Evolutionary conservation across 257 asterid species (phyloP).

Genomic region (Solanum medicagineum): DNA sequence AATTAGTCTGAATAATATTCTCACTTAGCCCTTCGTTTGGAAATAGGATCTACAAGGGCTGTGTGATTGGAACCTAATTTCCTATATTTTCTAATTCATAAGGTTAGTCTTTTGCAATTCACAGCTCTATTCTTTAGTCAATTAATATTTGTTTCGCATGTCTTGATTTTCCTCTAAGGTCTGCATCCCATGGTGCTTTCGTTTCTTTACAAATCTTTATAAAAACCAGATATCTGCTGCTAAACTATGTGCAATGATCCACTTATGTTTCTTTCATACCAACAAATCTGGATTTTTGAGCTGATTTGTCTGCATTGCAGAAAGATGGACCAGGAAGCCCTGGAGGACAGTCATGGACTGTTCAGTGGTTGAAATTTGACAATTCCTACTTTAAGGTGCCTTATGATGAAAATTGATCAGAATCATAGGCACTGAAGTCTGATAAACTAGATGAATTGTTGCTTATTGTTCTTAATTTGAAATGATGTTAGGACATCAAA

Average conservation of each 20-base stretch:
- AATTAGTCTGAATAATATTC: neutral
- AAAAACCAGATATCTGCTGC: neutral
- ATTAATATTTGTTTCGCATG: neutral
- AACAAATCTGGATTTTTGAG: neutral
- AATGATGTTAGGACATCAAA: slow-evolving; percentile 60
- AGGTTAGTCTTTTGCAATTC: neutral
- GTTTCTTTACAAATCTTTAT: neutral
- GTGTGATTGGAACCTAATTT: neutral
- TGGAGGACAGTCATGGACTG: slow-evolving; percentile 99
- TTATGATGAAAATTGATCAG: neutral
- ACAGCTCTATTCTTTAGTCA: neutral
- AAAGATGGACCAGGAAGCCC: slow-evolving; percentile 98
- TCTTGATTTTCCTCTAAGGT: neutral
- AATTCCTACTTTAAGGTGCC: slow-evolving; percentile 88
- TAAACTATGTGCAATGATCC: neutral
- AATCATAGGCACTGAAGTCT: neutral
- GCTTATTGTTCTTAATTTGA: slow-evolving; percentile 2
- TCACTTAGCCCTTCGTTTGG: neutral
- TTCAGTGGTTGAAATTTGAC: slow-evolving; percentile 87
- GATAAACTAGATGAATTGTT: neutral
- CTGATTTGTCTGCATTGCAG: slow-evolving; percentile 32
- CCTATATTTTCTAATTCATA: neutral
- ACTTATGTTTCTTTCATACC: neutral
- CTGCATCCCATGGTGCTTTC: neutral
- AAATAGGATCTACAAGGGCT: neutral